Evolutionary conservation across 192 early-diverging fungal genomes (phyloP).

Genomic region (Chytriomyces sp.): DNA sequence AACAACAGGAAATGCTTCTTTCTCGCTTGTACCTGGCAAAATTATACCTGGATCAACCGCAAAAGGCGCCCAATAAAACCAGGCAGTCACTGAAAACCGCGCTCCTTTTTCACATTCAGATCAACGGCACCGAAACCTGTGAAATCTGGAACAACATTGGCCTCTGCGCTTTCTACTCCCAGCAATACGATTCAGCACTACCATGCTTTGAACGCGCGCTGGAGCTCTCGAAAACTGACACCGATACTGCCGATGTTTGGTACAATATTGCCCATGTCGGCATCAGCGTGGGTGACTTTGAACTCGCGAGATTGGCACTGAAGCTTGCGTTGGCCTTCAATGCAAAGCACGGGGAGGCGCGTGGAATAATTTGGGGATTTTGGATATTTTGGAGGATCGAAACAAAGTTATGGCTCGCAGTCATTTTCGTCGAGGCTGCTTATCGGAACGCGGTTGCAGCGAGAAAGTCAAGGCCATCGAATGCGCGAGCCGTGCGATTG

Average conservation of each 20-base stretch:
- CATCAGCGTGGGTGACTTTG: conserved; percentile 40
- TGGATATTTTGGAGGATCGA: background rate
- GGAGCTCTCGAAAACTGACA: conserved; percentile 20
- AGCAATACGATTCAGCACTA: conserved; percentile 36
- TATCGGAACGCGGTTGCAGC: background rate
- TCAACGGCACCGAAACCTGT: conserved; percentile 3
- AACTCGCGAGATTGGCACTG: conserved; percentile 31
- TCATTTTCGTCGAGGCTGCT: background rate
- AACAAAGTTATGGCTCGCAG: background rate
- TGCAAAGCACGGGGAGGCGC: conserved; percentile 38
- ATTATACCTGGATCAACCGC: conserved; percentile 34
- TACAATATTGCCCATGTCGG: conserved; percentile 42
- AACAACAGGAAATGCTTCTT: conserved; percentile 33
- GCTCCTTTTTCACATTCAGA: too few relatives aligned
- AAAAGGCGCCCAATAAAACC: conserved; percentile 39
- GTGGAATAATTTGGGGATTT: conserved; percentile 46
- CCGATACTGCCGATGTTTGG: conserved; percentile 39
- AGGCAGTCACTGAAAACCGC: conserved; percentile 40
- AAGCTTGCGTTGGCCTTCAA: conserved; percentile 26
- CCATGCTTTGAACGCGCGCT: conserved; percentile 43
- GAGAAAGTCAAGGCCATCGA: background rate
- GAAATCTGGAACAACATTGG: conserved; percentile 48
- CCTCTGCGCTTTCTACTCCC: conserved; percentile 41
- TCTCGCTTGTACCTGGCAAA: conserved; percentile 33
- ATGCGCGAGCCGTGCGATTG: background rate